These are phyloP conservation scores for Kalanchoe fedtschenkoi DNA, from an alignment of 164 flowering plant genomes.

Conservation along the genomic window DNA sequence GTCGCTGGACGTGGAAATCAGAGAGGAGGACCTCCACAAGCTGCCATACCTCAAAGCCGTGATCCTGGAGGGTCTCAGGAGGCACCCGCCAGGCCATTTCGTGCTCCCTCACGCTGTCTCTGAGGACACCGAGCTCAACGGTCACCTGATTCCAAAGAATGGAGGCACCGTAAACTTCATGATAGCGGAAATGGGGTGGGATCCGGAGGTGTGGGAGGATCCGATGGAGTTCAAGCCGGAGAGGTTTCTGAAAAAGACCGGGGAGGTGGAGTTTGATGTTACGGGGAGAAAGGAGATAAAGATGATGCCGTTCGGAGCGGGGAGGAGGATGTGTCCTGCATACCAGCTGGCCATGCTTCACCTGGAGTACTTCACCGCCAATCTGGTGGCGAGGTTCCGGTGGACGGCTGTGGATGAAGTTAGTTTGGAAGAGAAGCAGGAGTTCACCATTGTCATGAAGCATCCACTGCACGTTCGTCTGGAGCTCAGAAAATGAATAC, in stretches of 20 bases:
- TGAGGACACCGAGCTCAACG: background rate
- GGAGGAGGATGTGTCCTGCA: conserved; percentile 2
- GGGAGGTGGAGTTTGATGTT: conserved; percentile 7
- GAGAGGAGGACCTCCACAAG: conserved; percentile 6
- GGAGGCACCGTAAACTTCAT: conserved; percentile 1
- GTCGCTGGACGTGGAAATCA: conserved; percentile 8
- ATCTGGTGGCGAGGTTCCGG: background rate
- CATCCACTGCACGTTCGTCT: conserved; percentile 1
- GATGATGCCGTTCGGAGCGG: conserved; percentile 9
- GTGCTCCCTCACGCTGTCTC: conserved; percentile 9
- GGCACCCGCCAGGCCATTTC: conserved; percentile 12
- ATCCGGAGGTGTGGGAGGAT: conserved; percentile 9
- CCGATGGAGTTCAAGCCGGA: conserved; percentile 8
- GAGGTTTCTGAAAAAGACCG: background rate
- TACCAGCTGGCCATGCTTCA: background rate
- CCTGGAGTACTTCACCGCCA: conserved; percentile 4
- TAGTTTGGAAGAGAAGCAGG: background rate
- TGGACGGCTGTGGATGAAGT: conserved; percentile 6
- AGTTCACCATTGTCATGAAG: conserved; percentile 7
- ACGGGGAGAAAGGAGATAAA: conserved; percentile 6
- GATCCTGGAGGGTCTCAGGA: conserved; percentile 9
- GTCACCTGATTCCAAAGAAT: conserved; percentile 6
- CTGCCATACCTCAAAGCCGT: conserved; percentile 10
- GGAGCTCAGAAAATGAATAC: background rate
- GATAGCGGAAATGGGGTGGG: conserved; percentile 9